Percentiles rank a stretch among this genome's conserved stretches.
These are phyloP conservation scores for Corrigiola litoralis DNA, from an alignment of 179 eudicot species.

Conservation along the genomic window DNA sequence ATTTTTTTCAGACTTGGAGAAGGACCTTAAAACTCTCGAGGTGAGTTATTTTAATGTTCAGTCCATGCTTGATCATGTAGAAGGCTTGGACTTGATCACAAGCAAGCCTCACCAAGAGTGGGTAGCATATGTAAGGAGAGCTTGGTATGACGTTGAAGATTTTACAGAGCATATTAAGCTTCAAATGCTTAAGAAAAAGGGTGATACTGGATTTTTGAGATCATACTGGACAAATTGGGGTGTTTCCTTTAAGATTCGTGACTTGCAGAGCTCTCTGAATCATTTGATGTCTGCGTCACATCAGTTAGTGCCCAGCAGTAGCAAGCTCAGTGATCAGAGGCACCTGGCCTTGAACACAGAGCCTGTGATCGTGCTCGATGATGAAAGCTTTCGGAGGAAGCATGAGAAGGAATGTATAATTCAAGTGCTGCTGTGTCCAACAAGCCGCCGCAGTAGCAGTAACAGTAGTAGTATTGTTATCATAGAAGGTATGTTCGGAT, in stretches of 20 bases:
- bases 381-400: slow-evolving; percentile 17
- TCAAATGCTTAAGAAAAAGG: slow-evolving; percentile 1
- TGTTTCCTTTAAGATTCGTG: slow-evolving; percentile 1
- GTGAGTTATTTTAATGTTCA: slow-evolving; percentile 9
- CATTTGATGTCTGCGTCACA: not conserved
- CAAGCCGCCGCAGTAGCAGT: not conserved
- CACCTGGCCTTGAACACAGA: not conserved
- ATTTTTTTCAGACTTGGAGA: slow-evolving; percentile 9
- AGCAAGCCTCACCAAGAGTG: slow-evolving; percentile 9
- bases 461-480: not conserved
- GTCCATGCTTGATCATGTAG: not conserved
- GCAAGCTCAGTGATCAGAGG: not conserved
- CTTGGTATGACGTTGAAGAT: slow-evolving; percentile 17
- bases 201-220: not conserved
- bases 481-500: slow-evolving; percentile 19
- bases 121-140: slow-evolving; percentile 20
- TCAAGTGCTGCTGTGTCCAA: not conserved
- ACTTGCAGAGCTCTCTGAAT: slow-evolving; percentile 10
- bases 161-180: slow-evolving; percentile 7
- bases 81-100: slow-evolving; percentile 16
- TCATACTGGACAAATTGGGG: slow-evolving; percentile 16
- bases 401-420: slow-evolving; percentile 11
- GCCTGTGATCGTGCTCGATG: slow-evolving; percentile 9
- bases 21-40: slow-evolving; percentile 18
- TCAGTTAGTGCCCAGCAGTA: not conserved